Conservation (phyloP, 345 rosid species). For the rapeseed (Brassica napus) region DNA sequence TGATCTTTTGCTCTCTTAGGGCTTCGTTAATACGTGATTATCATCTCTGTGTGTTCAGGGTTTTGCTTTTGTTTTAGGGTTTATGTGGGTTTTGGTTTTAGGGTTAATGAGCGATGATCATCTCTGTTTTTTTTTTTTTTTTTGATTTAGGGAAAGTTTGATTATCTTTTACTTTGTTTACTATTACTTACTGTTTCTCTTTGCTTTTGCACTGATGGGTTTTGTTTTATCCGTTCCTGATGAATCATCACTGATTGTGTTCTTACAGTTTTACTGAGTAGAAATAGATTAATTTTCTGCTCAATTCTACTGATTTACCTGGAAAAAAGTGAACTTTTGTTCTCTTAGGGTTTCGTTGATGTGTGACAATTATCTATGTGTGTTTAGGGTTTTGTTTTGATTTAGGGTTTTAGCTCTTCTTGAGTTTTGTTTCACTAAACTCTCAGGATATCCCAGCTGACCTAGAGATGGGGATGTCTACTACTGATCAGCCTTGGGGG, state of each 20-base stretch:
- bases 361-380: slow-evolving; percentile 16
- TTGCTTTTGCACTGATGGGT: background rate
- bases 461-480: slow-evolving; percentile 51
- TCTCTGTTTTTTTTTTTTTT: slow-evolving; percentile 1
- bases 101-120: slow-evolving; percentile 22
- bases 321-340: background rate
- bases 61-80: slow-evolving; percentile 4
- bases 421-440: slow-evolving; percentile 33
- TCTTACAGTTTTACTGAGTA: background rate
- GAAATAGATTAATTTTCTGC: background rate
- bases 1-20: background rate
- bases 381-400: slow-evolving; percentile 20
- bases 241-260: background rate
- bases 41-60: slow-evolving; percentile 7
- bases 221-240: background rate
- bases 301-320: slow-evolving; percentile 10
- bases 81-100: too few species aligned
- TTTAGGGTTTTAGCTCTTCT: too few species aligned
- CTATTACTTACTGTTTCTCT: background rate
- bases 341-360: background rate
- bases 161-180: background rate
- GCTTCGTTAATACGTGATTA: slow-evolving; percentile 14
- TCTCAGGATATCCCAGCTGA: slow-evolving; percentile 48
- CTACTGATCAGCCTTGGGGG: slow-evolving; percentile 48
- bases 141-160: slow-evolving; percentile 22